These are phyloP conservation scores for Entonaema liquescens DNA, from an alignment of 495 filamentous ascomycete species.

Conservation along the genomic window DNA sequence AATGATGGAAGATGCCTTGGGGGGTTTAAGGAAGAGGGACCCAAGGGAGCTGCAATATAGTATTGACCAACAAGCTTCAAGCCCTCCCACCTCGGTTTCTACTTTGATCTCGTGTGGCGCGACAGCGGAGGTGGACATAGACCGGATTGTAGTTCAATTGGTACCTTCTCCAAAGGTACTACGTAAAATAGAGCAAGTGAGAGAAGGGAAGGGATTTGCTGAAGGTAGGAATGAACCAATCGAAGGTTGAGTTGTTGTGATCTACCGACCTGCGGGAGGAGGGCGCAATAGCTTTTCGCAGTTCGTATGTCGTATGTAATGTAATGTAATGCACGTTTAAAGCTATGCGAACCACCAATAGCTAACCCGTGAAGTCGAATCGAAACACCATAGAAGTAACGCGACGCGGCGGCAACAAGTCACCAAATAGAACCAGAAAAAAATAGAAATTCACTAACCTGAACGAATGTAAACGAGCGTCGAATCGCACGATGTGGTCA, in stretches of 20 bases:
- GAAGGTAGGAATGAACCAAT: constrained; percentile 17
- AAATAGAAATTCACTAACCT: constrained; percentile 18
- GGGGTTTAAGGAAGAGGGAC: constrained; percentile 1
- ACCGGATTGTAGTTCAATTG: constrained; percentile 28
- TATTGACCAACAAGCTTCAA: constrained; percentile 36
- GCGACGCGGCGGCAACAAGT: constrained; percentile 3
- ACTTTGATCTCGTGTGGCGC: constrained; percentile 20
- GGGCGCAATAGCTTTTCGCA: constrained; percentile 14
- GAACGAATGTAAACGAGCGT: constrained; percentile 26
- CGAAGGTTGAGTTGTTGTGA: constrained; percentile 23
- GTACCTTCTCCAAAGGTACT: constrained; percentile 20
- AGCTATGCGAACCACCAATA: background rate
- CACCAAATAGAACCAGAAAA: background rate
- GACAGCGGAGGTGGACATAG: constrained; percentile 22
- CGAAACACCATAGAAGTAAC: constrained; percentile 4
- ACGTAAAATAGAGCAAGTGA: constrained; percentile 15
- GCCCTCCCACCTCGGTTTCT: constrained; percentile 25
- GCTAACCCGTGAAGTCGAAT: background rate
- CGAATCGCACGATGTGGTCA: constrained; percentile 37
- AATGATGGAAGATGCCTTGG: constrained; percentile 9
- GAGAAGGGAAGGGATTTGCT: background rate
- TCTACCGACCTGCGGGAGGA: constrained; percentile 34
- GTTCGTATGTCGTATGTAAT: constrained; percentile 8
- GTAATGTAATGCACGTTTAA: background rate
- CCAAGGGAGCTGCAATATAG: constrained; percentile 31